A percentile compares a stretch with the other conserved stretches of the same genome.
Conservation (phyloP, 352 stramenopile genomes). For the Pythium brassicae region DNA sequence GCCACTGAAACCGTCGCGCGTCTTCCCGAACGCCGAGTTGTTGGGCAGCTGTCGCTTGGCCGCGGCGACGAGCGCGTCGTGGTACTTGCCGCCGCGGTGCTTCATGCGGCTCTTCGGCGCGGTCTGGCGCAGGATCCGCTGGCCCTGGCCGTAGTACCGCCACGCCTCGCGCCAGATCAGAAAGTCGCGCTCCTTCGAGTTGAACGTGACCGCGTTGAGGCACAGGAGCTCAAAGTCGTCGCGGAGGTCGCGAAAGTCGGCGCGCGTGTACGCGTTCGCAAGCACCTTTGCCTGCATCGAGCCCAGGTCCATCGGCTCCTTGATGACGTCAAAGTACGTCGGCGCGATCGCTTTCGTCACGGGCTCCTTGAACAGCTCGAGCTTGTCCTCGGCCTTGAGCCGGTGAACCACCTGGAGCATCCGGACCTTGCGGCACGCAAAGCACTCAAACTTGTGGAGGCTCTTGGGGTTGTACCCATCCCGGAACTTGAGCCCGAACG, state of each 20-base stretch:
- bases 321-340: constrained; percentile 93
- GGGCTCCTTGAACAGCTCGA: constrained; percentile 91
- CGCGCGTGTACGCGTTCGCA: constrained; percentile 58
- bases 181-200: constrained; percentile 85
- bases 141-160: constrained; percentile 86
- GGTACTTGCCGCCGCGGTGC: constrained; percentile 62
- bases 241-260: constrained; percentile 76
- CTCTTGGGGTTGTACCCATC: constrained; percentile 59
- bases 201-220: constrained; percentile 95
- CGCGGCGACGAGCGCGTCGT: constrained; percentile 63
- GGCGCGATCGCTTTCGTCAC: constrained; percentile 91
- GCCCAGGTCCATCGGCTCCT: constrained; percentile 90
- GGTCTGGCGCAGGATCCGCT: constrained; percentile 66
- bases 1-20: background rate
- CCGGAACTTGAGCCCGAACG: constrained; percentile 55
- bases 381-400: constrained; percentile 69
- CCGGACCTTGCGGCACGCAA: constrained; percentile 72
- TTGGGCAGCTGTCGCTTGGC: constrained; percentile 79
- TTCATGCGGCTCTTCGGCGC: constrained; percentile 77
- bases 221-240: constrained; percentile 95
- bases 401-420: constrained; percentile 68
- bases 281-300: constrained; percentile 83
- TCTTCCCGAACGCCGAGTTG: constrained; percentile 64
- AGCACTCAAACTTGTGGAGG: constrained; percentile 81
- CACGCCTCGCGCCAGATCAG: constrained; percentile 92